Evolutionary conservation across 208 protist genomes (phyloP).

Genomic region (Leishmania arabica): DNA sequence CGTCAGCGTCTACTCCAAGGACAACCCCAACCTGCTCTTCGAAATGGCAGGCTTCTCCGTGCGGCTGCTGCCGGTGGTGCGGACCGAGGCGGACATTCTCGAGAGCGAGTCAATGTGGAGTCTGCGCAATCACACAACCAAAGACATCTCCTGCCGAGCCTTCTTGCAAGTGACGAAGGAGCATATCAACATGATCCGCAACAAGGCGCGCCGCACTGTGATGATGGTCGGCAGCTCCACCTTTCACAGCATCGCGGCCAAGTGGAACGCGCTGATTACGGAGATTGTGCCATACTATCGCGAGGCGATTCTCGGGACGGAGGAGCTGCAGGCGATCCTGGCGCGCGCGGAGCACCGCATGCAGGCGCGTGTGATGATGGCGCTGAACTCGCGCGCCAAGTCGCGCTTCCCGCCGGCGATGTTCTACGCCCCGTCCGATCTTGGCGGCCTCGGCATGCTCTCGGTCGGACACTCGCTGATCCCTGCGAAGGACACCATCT

Average conservation of each 20-base stretch:
- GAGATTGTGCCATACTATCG: conserved; percentile 99
- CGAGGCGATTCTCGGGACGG: conserved; percentile 98
- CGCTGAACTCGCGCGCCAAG: conserved; percentile 99
- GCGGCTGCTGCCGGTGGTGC: conserved; percentile 90
- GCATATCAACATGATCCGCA: conserved; percentile 97
- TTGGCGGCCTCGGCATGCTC: conserved; percentile 99
- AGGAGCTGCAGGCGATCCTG: conserved; percentile 98
- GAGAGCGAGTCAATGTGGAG: conserved; percentile 99
- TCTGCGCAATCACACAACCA: conserved; percentile 98
- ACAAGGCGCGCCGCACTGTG: conserved; percentile 98
- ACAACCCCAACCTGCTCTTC: conserved; percentile 99
- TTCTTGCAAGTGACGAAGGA: conserved; percentile 98
- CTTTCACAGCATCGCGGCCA: conserved; percentile 99
- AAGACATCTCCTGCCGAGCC: conserved; percentile 99
- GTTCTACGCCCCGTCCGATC: conserved; percentile 99
- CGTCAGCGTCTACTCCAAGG: conserved; percentile 99
- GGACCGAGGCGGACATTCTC: conserved; percentile 91
- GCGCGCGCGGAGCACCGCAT: conserved; percentile 99
- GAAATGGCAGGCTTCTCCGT: conserved; percentile 99
- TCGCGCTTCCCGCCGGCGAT: conserved; percentile 99
- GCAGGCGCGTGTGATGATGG: conserved; percentile 99
- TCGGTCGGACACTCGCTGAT: conserved; percentile 99
- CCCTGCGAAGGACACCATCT: conserved; percentile 98
- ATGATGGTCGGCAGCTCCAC: conserved; percentile 99
- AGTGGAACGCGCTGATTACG: conserved; percentile 99